Base-by-base conservation (phyloP, 345 rosid genomes). In the Kernera saxatilis region DNA sequence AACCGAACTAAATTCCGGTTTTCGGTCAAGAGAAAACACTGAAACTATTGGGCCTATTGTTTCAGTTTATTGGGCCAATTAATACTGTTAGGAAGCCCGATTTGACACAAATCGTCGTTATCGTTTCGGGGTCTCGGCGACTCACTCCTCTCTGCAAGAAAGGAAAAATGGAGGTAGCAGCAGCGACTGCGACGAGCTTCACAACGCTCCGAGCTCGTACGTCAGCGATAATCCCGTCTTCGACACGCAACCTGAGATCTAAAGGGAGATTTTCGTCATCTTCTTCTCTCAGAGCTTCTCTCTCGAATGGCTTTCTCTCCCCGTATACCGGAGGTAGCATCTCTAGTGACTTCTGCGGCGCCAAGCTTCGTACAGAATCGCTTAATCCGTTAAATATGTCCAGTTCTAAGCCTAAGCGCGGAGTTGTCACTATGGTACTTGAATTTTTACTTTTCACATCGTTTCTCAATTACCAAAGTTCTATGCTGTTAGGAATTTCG, bases 351-450 rank as follows among this genome's bases (percentile, higher is more conserved):
- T 80, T 85, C 55, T 77, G 80, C 32, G 91, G 96, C 21, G 22
- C 51, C 14, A 88, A 83, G 65, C 40, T 85, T 77, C 88, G 84
- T 41, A 60, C 86, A 1, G 75, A 74, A 6, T 53, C 76, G 37
- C 85, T 86, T 72, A 67, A 81, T 33, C 88, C 87, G 22, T 81
- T 80, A n/a, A 73, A 80, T 21, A 36, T 78, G 21, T 73, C 84
- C 44, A 75, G 82, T 15, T 84, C 88, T 5, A 87, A 81, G 25
- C 84, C 88, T 36, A 93, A 75, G 71, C 83, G 97, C 37, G 83
- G 86, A 37, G 91, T 87, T 49, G 80, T 89, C 51, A 83, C 93
- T 49, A 87, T 79, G 92, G 97, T 86, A 82, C 66, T 29, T 17
- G 23, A 63, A 41, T 64, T 46, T 56, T 6, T 58, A 36, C 36